These are phyloP conservation scores for Alternaria sp. DNA, from an alignment of 2,329 filamentous ascomycete species.

Conservation along the genomic window DNA sequence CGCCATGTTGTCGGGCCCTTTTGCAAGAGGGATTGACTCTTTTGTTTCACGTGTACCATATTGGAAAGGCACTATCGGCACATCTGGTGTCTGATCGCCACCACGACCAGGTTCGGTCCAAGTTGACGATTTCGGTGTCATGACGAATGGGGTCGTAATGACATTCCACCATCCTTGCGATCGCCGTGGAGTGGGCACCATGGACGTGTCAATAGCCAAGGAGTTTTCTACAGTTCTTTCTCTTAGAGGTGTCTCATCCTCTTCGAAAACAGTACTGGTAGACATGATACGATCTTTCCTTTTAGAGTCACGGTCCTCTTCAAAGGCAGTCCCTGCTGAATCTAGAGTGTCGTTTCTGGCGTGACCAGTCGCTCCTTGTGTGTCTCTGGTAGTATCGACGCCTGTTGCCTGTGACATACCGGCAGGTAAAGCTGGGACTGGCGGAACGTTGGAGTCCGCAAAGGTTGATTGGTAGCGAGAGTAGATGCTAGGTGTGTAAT, in stretches of 20 bases:
- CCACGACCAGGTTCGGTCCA: constrained; percentile 43
- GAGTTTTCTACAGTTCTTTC: constrained; percentile 43
- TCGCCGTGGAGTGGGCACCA: constrained; percentile 62
- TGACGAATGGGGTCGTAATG: constrained; percentile 72
- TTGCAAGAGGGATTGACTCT: constrained; percentile 24
- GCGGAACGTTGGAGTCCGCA: constrained; percentile 59
- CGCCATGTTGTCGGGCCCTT: constrained; percentile 2
- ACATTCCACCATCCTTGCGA: constrained; percentile 81
- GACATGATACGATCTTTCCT: constrained; percentile 58
- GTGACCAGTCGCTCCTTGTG: constrained; percentile 23
- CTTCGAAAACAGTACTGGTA: constrained; percentile 74
- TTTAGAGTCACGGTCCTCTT: constrained; percentile 60
- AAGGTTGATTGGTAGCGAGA: constrained; percentile 61
- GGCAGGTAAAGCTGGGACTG: constrained; percentile 53
- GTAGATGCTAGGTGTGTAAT: constrained; percentile 67
- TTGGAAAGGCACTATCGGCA: constrained; percentile 46
- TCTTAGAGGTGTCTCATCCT: constrained; percentile 62
- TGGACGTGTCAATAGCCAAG: constrained; percentile 48
- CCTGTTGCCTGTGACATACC: constrained; percentile 28
- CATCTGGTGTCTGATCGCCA: constrained; percentile 40
- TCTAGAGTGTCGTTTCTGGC: constrained; percentile 46
- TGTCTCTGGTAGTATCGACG: neutral
- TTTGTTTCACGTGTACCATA: constrained; percentile 35
- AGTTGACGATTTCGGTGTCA: constrained; percentile 49
- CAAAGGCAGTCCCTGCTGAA: constrained; percentile 53